phyloP scores from a whole-genome alignment of 805 yeast genomes.

The Yarrowia sp. region DNA sequence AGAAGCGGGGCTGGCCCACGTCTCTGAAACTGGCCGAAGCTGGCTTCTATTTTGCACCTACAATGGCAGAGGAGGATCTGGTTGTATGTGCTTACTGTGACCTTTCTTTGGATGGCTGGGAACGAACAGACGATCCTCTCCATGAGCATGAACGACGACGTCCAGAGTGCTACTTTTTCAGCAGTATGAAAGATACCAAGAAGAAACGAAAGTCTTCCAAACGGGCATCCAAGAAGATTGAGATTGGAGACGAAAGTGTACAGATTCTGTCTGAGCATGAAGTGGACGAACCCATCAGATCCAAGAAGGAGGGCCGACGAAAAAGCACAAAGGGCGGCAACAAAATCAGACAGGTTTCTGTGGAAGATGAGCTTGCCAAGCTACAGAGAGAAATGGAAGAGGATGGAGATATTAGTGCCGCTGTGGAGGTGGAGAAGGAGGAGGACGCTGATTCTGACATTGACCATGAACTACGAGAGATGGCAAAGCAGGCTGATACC shows the following conservation, averaged over 20 bases:
- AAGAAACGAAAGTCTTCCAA: constrained; percentile 1
- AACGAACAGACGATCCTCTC: constrained; percentile 58
- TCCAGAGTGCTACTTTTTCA: constrained; percentile 46
- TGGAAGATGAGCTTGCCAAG: constrained; percentile 9
- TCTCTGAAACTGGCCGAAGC: constrained; percentile 52
- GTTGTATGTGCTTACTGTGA: constrained; percentile 67
- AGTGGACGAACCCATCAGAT: neutral
- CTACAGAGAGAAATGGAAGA: constrained; percentile 23
- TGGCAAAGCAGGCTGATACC: constrained; percentile 26
- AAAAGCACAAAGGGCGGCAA: neutral
- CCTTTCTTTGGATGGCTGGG: constrained; percentile 70
- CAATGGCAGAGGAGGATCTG: constrained; percentile 48
- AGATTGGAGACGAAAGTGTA: neutral
- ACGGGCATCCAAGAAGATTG: neutral
- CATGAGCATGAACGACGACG: constrained; percentile 53
- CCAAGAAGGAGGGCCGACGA: constrained; percentile 4
- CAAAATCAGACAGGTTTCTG: constrained; percentile 6
- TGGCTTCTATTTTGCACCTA: constrained; percentile 64
- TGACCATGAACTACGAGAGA: constrained; percentile 10
- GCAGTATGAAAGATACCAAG: constrained; percentile 21
- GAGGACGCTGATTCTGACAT: neutral
- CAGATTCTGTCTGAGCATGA: neutral
- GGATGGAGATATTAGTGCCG: neutral
- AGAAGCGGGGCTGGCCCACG: constrained; percentile 44
- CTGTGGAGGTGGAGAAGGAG: neutral